Conservation (phyloP, 2,329 filamentous ascomycete species). For the Hawksworthiomyces lignivorus region DNA sequence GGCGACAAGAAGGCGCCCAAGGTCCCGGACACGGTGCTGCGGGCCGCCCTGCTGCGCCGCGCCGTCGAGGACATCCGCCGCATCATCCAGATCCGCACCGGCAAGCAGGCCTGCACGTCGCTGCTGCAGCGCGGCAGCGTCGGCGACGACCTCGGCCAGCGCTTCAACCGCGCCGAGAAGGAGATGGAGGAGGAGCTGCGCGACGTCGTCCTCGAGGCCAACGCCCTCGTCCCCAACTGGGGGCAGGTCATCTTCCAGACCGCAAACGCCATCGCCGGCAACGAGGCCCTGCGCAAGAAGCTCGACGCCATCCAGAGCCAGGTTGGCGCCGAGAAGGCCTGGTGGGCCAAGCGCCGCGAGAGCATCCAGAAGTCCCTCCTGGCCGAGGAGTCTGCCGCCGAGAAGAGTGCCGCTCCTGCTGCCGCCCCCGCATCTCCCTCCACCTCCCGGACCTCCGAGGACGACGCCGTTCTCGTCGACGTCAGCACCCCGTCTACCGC, state of each 20-base stretch:
- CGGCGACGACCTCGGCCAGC: conserved; percentile 91
- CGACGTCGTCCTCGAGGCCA: conserved; percentile 93
- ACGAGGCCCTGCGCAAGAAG: conserved; percentile 65
- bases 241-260: conserved; percentile 94
- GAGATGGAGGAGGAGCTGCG: conserved; percentile 95
- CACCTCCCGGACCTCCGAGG: conserved; percentile 46
- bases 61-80: conserved; percentile 90
- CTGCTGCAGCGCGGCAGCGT: conserved; percentile 86
- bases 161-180: conserved; percentile 86
- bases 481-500: conserved; percentile 26
- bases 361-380: conserved; percentile 70
- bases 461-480: conserved; percentile 74
- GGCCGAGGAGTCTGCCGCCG: conserved; percentile 60
- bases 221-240: conserved; percentile 82
- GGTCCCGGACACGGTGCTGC: conserved; percentile 77
- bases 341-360: conserved; percentile 82
- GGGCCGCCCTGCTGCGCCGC: conserved; percentile 79
- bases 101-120: conserved; percentile 79
- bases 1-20: conserved; percentile 45
- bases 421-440: too few relatives aligned
- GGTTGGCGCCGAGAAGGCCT: conserved; percentile 67
- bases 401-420: too few relatives aligned
- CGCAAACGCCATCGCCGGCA: conserved; percentile 90
- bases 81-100: conserved; percentile 78
- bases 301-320: conserved; percentile 69